Base-by-base conservation (phyloP, 345 rosid species). In the Erucastrum elatum region DNA sequence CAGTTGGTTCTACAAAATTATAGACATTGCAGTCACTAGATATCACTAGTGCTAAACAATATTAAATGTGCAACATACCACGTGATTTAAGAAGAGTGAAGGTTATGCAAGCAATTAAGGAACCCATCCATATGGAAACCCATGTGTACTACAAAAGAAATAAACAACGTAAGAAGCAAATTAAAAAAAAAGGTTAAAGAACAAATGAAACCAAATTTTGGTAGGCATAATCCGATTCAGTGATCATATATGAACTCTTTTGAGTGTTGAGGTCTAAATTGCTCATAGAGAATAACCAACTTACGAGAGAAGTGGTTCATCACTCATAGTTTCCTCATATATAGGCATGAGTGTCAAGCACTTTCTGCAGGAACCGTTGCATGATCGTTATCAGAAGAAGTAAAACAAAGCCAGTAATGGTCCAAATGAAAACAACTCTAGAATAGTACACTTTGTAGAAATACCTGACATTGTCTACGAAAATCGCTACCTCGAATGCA, bases 301-400 rank as follows among this genome's bases (percentile, higher is more conserved):
- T 90, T 84, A 94, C 97, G 46, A 94, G 46, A 94, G 94, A 85
- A 94, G 97, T 35, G 94, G 91, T 84, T 94, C 97, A 72, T 94
- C 94, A 64, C 85, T 91, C 84, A 89, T 85, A 86, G 85, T 91
- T 84, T 90, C 98, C 64, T 94, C 98, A 83, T 94, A 94, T 75
- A 92, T 96, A 21, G 91, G 93, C 96, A 90, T 88, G 61, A 90
- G 88, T 77, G 93, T 87, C 84, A 91, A 83, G 69, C 94, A 94
- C 93, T 87, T 89, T 86, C 98, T 93, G 81, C 69, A 81, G 56
- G 29, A 30, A 61, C 63, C 30, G 59, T 13, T 60, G 60, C 64
- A 2, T 53, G 74, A 17, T 58, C 65, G 49, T 31, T 10, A 34
- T 60, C 67, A 76, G 8, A 44, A 76, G 5, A 60, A 39, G 35